Evolutionary conservation across 2,329 filamentous ascomycete genomes (phyloP).

Genomic region (Conoideocrella luteorostrata): DNA sequence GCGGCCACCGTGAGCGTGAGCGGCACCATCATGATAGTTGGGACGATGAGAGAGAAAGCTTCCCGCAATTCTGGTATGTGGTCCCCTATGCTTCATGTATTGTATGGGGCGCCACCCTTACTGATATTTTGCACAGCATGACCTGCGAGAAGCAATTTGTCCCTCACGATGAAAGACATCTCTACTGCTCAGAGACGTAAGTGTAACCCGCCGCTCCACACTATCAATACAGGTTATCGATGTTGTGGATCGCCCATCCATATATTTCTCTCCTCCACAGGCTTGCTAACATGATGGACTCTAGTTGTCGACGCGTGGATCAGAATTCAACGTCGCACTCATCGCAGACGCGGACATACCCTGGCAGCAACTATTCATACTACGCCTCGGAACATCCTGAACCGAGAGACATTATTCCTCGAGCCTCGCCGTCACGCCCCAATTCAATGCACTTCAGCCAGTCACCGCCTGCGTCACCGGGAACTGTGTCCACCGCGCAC

Average conservation of each 20-base stretch:
- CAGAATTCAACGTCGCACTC: constrained; percentile 31
- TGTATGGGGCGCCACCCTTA: neutral
- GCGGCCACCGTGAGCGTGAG: constrained; percentile 44
- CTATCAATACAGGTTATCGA: neutral
- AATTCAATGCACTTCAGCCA: constrained; percentile 45
- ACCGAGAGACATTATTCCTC: constrained; percentile 56
- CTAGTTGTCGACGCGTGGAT: constrained; percentile 49
- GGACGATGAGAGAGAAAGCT: constrained; percentile 55
- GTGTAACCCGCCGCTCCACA: constrained; percentile 19
- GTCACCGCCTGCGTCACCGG: constrained; percentile 45
- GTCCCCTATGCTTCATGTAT: neutral
- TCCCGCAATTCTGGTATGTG: constrained; percentile 59
- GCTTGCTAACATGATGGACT: constrained; percentile 16
- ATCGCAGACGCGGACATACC: constrained; percentile 7
- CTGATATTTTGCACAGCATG: constrained; percentile 41
- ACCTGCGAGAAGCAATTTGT: constrained; percentile 62
- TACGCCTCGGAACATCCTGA: constrained; percentile 42
- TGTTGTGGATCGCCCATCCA: neutral
- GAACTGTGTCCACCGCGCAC: constrained; percentile 22
- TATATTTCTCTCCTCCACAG: too few species aligned
- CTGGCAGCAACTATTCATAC: constrained; percentile 32
- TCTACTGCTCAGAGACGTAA: constrained; percentile 60
- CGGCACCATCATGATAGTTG: constrained; percentile 40
- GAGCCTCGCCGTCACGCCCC: constrained; percentile 56
- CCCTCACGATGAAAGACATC: constrained; percentile 47